Conservation (phyloP, 2,329 filamentous ascomycete species). For the Pyricularia grisea region DNA sequence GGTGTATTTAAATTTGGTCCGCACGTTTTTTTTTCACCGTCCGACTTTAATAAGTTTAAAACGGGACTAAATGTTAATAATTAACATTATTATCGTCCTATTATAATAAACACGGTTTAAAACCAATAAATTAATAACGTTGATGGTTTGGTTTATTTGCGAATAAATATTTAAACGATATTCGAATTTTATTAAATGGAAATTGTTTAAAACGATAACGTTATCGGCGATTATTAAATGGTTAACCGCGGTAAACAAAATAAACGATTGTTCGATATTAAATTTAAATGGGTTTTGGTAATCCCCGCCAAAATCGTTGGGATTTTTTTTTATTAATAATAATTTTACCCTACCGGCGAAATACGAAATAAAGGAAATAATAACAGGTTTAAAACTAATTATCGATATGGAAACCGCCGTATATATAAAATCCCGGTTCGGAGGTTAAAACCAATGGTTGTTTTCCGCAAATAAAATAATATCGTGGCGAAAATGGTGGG, state of each 20-base stretch:
- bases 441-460: no score
- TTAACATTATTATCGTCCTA: neutral
- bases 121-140: neutral
- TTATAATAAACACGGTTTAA: neutral
- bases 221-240: neutral
- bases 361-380: no score
- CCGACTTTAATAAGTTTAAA: neutral
- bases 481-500: no score
- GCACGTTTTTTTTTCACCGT: no score
- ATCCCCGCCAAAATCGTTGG: neutral
- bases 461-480: no score
- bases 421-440: no score
- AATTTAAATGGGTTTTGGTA: neutral
- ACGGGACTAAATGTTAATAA: neutral
- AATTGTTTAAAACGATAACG: neutral
- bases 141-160: neutral
- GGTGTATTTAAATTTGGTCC: no score
- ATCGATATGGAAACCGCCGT: no score
- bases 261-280: neutral
- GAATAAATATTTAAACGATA: neutral
- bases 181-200: neutral
- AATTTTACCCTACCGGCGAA: neutral
- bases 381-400: no score
- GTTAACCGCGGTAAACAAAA: neutral
- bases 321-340: neutral